Conservation (phyloP, 192 early-diverging fungal genomes). For the Geranomyces variabilis region DNA sequence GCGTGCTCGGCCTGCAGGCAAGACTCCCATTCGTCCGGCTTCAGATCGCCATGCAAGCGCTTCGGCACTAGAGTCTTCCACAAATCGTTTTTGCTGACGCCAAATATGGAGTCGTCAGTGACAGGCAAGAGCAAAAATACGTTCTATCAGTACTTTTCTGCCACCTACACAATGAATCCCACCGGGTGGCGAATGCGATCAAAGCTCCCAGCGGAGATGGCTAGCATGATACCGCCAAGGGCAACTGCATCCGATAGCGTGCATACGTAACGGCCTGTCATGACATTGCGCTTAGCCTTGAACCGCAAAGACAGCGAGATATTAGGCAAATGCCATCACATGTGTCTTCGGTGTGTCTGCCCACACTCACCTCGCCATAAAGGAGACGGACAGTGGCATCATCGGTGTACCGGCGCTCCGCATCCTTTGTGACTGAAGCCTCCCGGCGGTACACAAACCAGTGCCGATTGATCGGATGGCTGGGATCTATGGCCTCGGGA, state of each 20-base stretch:
- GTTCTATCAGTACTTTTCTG: no score
- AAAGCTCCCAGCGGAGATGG: constrained; percentile 47
- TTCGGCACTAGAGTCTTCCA: constrained; percentile 27
- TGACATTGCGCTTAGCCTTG: constrained; percentile 58
- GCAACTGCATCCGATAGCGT: constrained; percentile 45
- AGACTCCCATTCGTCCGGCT: constrained; percentile 34
- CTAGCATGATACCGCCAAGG: constrained; percentile 54
- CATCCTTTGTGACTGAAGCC: constrained; percentile 43
- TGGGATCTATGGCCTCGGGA: constrained; percentile 53
- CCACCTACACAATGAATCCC: constrained; percentile 51
- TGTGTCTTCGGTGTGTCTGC: background rate
- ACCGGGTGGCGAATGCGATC: constrained; percentile 42
- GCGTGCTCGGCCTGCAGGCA: constrained; percentile 22
- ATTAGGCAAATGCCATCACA: background rate
- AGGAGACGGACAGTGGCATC: constrained; percentile 47
- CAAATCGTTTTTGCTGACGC: constrained; percentile 28
- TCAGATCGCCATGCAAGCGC: constrained; percentile 22
- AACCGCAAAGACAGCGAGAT: background rate
- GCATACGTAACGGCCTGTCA: constrained; percentile 56
- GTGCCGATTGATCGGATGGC: constrained; percentile 56
- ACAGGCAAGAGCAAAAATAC: no score
- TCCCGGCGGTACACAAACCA: constrained; percentile 62
- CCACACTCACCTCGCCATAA: constrained; percentile 53
- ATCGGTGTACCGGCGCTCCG: constrained; percentile 39
- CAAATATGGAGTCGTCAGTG: no score